Percentiles rank a stretch among this genome's conserved stretches.
Evolutionary conservation across 768 basidiomycete species (phyloP).

Genomic region (Amanita inopinata): DNA sequence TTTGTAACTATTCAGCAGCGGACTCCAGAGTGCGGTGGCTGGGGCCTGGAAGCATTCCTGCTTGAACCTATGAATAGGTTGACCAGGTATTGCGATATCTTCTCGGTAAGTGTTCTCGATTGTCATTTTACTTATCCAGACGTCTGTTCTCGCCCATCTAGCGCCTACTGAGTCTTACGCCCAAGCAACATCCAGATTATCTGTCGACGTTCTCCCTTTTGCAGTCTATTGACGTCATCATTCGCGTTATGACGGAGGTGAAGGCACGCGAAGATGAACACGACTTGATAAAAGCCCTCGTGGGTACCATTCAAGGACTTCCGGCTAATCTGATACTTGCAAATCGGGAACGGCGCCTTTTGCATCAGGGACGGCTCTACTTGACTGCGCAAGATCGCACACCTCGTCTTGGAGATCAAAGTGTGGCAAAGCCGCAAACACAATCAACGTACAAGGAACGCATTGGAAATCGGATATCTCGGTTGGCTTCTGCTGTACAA

Average conservation of each 20-base stretch:
- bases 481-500: constrained; percentile 31
- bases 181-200: constrained; percentile 61
- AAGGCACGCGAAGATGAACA: constrained; percentile 84
- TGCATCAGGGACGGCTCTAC: constrained; percentile 55
- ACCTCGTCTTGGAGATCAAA: not conserved
- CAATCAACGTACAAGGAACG: not conserved
- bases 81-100: constrained; percentile 59
- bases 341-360: constrained; percentile 61
- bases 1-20: constrained; percentile 66
- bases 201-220: constrained; percentile 55
- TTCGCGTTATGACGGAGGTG: constrained; percentile 76
- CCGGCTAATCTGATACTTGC: constrained; percentile 46
- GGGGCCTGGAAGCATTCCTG: constrained; percentile 59
- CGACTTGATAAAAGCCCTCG: constrained; percentile 55
- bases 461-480: constrained; percentile 17
- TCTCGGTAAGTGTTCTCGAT: constrained; percentile 49
- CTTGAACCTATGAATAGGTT: constrained; percentile 70
- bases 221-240: constrained; percentile 58
- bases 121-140: not conserved
- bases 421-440: not conserved
- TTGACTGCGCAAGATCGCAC: constrained; percentile 28
- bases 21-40: constrained; percentile 42
- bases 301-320: constrained; percentile 50
- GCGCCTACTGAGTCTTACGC: constrained; percentile 64
- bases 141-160: constrained; percentile 21